Percentiles rank a stretch among this genome's conserved stretches.
Conservation (phyloP, 2,329 filamentous ascomycete species). For the Trichophyton simii region DNA sequence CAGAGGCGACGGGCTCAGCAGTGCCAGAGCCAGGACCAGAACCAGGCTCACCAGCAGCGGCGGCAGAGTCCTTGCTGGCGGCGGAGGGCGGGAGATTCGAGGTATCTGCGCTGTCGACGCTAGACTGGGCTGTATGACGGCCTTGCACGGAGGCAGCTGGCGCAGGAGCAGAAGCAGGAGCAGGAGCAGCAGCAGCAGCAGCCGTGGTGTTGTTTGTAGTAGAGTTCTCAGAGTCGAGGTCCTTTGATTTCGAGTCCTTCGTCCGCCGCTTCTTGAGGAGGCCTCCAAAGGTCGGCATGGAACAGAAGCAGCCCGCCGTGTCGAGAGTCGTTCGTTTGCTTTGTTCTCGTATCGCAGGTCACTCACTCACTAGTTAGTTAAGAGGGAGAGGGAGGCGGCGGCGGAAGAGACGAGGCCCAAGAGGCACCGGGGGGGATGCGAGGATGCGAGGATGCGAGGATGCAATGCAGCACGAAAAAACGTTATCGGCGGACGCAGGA, state of each 20-base stretch:
- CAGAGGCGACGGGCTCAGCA: no score
- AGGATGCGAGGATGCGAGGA: background rate
- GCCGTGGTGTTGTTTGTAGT: slow-evolving; percentile 36
- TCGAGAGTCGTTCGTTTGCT: background rate
- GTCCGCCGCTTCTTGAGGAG: slow-evolving; percentile 98
- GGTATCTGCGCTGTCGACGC: slow-evolving; percentile 8
- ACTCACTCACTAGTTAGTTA: no score
- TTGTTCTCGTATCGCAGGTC: no score
- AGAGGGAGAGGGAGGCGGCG: background rate
- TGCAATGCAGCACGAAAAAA: background rate
- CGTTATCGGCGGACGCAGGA: background rate
- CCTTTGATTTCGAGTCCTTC: slow-evolving; percentile 60
- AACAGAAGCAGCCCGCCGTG: slow-evolving; percentile 8
- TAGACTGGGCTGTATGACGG: slow-evolving; percentile 6
- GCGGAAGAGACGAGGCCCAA: background rate
- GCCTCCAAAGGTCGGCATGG: slow-evolving; percentile 79
- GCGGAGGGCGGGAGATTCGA: slow-evolving; percentile 9
- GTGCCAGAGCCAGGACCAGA: slow-evolving; percentile 6
- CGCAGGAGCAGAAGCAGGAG: background rate
- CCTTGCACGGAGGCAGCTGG: background rate
- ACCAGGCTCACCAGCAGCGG: slow-evolving; percentile 9
- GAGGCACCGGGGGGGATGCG: background rate
- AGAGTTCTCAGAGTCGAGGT: slow-evolving; percentile 52
- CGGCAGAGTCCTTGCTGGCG: slow-evolving; percentile 10
- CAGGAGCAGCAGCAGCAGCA: slow-evolving; percentile 17